Evolutionary conservation across 345 rosid genomes (phyloP), one percentile per base, ranked within the genome.

Genomic region (Erodium maritimum): DNA sequence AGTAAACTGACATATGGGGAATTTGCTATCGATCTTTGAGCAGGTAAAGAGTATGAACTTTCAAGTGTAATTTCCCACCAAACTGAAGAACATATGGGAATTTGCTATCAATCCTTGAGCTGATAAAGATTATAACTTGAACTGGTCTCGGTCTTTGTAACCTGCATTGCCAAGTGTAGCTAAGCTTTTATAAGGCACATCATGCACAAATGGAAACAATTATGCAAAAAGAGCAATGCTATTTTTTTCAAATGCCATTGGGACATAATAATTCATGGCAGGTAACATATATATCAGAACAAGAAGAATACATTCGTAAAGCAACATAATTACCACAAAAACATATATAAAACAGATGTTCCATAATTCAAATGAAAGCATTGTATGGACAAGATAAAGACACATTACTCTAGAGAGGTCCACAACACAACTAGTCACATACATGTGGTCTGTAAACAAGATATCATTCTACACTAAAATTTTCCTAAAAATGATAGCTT

Each of bases 61-160:
- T 3, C 34, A 29, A 29, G 8, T 3, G 12, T 42, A 42, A 14
- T 42, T 42, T 16, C 17, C 48, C 17, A 29, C 37, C 37, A 29
- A 29, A 29, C 48, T 42, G 48, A 25, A 2, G 33, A 29, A 42
- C 14, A 3, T 2, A 21, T 1, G 37, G 50, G 34, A 24, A 56
- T 24, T 50, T 3, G 24, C 17, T 33, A 51, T 81, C 80, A 78
- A 66, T 80, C 84, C 64, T 71, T 85, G 45, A 84, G 85, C 54
- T 64, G 79, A 67, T 72, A 78, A 51, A 79, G 74, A 34, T 82
- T 68, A 53, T 77, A 79, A 19, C 83, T 75, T 37, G 88, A 80
- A 71, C 88, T 79, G 52, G 83, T 73, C 70, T 82, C 89, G 0
- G 85, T 73, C 80, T 86, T 86, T 1, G 82, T 76, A 24, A 77